Conservation (phyloP, 257 asterid species). For the Plantago elongata region DNA sequence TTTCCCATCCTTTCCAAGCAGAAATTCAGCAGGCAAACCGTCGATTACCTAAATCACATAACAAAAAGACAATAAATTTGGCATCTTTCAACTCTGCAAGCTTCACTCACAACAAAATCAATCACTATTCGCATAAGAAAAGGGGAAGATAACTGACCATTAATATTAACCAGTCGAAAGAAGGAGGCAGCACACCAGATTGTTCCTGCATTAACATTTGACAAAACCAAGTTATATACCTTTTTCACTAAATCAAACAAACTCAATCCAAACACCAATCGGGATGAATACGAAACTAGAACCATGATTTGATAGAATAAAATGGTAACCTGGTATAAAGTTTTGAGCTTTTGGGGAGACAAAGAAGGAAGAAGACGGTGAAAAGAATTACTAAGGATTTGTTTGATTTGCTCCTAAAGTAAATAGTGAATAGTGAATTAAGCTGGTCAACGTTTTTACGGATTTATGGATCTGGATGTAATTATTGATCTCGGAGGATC, state of each 20-base stretch:
- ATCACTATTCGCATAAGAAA: too few species aligned
- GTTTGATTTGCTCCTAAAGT: too few species aligned
- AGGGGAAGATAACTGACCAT: too few species aligned
- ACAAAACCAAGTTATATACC: background rate
- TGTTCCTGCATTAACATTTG: slow-evolving; percentile 50
- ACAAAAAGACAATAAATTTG: slow-evolving; percentile 4
- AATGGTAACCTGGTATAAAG: slow-evolving; percentile 48
- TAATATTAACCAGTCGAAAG: slow-evolving; percentile 58
- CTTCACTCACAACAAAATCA: slow-evolving; percentile 1
- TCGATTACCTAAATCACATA: slow-evolving; percentile 63
- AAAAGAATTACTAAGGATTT: too few species aligned
- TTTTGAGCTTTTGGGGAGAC: slow-evolving; percentile 53
- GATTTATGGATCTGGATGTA: too few species aligned
- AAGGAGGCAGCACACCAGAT: slow-evolving; percentile 69
- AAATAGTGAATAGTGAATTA: too few species aligned
- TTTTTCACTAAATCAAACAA: background rate
- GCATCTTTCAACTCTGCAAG: background rate
- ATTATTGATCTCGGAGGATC: too few species aligned
- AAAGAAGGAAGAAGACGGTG: too few species aligned
- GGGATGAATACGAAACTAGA: background rate
- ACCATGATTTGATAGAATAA: background rate
- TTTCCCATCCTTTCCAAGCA: slow-evolving; percentile 73
- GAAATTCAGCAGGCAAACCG: slow-evolving; percentile 92
- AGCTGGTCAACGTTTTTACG: too few species aligned
- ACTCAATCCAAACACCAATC: background rate